A percentile compares a stretch with the other conserved stretches of the same genome.
Evolutionary conservation across 345 rosid genomes (phyloP).

Genomic region (Salix purpurea): DNA sequence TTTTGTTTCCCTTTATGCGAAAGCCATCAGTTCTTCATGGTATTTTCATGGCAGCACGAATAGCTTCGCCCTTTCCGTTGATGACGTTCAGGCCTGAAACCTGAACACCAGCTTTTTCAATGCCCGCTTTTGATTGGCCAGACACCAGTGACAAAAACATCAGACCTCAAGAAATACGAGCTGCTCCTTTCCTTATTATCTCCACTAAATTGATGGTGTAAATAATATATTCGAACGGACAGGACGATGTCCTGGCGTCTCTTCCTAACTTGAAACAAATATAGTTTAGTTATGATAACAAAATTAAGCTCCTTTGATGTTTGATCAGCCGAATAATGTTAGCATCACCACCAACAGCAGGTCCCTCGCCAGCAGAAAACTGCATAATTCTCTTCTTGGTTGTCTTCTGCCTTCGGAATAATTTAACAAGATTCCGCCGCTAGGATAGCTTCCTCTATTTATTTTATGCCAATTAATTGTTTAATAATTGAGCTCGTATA

Average conservation of each 20-base stretch:
- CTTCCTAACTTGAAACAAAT: no score
- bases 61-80: neutral
- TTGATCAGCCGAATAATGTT: no score
- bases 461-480: neutral
- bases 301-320: no score
- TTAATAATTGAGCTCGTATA: neutral
- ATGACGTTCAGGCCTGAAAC: neutral
- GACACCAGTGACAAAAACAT: neutral
- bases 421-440: neutral
- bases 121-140: neutral
- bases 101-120: neutral
- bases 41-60: neutral
- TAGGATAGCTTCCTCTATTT: neutral
- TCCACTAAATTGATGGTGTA: no score
- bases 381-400: neutral
- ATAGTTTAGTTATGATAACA: no score
- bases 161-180: neutral
- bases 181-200: neutral
- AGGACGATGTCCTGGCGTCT: no score
- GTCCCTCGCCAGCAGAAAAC: no score
- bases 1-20: neutral
- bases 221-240: no score
- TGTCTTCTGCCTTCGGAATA: neutral
- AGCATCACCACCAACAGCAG: no score
- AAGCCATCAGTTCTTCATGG: neutral